Conservation (phyloP, 2,329 filamentous ascomycete genomes). For the Orbilia quercus region DNA sequence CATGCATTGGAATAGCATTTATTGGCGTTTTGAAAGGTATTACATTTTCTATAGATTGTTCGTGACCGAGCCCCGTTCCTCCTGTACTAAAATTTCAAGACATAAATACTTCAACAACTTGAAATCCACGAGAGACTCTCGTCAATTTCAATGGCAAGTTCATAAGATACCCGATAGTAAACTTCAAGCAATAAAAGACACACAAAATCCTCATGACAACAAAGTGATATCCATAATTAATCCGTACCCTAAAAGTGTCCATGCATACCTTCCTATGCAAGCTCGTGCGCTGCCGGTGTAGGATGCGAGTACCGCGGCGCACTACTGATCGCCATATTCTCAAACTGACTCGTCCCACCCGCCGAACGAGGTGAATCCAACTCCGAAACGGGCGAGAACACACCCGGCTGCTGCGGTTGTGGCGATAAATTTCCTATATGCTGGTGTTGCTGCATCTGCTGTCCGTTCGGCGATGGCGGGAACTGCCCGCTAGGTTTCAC, state of each 20-base stretch:
- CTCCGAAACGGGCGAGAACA: conserved; percentile 7
- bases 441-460: too few relatives aligned
- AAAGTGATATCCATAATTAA: too few relatives aligned
- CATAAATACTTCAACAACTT: too few relatives aligned
- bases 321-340: not conserved
- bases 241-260: too few relatives aligned
- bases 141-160: too few relatives aligned
- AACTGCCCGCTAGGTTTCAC: not conserved
- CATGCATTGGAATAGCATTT: too few relatives aligned
- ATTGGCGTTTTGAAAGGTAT: not conserved
- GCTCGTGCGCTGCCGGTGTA: not conserved
- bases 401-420: not conserved
- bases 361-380: not conserved
- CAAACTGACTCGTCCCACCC: not conserved
- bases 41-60: conserved; percentile 18
- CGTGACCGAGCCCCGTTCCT: not conserved
- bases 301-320: not conserved
- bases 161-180: too few relatives aligned
- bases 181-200: too few relatives aligned
- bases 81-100: too few relatives aligned
- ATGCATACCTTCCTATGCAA: conserved; percentile 3
- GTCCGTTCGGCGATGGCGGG: too few relatives aligned
- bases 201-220: not conserved
- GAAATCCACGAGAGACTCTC: too few relatives aligned
- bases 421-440: too few relatives aligned